phyloP scores from a whole-genome alignment of 2,329 filamentous ascomycete genomes.

The Pseudogymnoascus verrucosus region DNA sequence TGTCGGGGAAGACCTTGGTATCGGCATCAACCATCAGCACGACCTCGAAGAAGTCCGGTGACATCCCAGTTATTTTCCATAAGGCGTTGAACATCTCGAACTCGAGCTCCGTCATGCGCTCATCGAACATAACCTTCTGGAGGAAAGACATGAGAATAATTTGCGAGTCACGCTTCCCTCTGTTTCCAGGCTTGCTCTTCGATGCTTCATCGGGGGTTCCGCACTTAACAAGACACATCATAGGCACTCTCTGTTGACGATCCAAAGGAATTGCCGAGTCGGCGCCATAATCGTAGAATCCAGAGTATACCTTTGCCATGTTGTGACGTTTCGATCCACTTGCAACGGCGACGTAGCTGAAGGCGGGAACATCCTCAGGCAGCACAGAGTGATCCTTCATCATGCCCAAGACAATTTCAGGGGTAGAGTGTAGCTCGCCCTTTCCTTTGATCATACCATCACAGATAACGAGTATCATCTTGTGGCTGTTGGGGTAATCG shows the following conservation, averaged over 20 bases:
- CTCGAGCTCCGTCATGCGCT: constrained; percentile 98
- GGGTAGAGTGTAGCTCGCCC: constrained; percentile 78
- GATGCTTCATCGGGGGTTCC: constrained; percentile 80
- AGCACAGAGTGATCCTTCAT: constrained; percentile 82
- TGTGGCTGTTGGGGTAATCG: constrained; percentile 98
- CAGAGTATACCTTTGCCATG: constrained; percentile 97
- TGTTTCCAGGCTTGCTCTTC: constrained; percentile 85
- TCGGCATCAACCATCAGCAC: constrained; percentile 99
- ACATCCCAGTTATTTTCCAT: constrained; percentile 98
- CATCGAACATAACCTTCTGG: constrained; percentile 99
- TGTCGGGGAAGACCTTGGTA: constrained; percentile 98
- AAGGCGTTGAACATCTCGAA: constrained; percentile 99
- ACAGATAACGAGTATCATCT: constrained; percentile 90
- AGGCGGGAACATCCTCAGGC: constrained; percentile 75
- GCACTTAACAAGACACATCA: constrained; percentile 95
- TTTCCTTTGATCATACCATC: constrained; percentile 97
- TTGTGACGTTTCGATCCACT: constrained; percentile 97
- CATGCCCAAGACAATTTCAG: constrained; percentile 85
- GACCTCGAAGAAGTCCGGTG: constrained; percentile 94
- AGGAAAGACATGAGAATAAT: constrained; percentile 99
- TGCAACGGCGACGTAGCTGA: constrained; percentile 93
- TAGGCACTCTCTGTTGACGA: constrained; percentile 93
- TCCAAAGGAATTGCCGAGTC: constrained; percentile 71
- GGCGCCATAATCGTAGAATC: constrained; percentile 93
- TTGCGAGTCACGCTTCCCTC: constrained; percentile 97